phyloP scores from a whole-genome alignment of 768 basidiomycete species.

The Agaricus sinodeliciosus region DNA sequence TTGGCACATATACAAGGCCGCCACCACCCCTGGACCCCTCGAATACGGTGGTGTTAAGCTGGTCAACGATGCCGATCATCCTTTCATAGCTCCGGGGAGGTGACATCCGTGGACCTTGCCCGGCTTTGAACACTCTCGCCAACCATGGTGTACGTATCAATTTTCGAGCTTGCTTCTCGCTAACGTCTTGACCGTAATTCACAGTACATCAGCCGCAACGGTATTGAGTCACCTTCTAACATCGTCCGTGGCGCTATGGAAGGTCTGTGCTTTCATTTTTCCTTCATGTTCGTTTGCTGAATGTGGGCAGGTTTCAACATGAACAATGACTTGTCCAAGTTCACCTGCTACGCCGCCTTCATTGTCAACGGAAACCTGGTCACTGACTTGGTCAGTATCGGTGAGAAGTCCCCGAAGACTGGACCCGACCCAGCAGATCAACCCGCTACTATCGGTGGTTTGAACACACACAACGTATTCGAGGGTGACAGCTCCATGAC shows the following conservation, averaged over 20 bases:
- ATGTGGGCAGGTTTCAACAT: conserved; percentile 14
- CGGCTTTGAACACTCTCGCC: conserved; percentile 15
- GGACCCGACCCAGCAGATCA: conserved; percentile 13
- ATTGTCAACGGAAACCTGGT: conserved; percentile 14
- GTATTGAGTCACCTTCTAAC: conserved; percentile 9
- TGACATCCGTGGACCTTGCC: conserved; percentile 15
- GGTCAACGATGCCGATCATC: conserved; percentile 11
- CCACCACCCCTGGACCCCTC: background rate
- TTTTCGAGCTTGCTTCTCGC: background rate
- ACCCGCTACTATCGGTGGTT: conserved; percentile 12
- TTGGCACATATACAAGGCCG: background rate
- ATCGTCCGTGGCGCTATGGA: conserved; percentile 12
- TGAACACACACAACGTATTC: conserved; percentile 14
- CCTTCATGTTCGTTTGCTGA: background rate
- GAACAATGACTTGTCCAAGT: conserved; percentile 10
- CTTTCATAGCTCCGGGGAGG: conserved; percentile 10
- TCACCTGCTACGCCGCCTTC: conserved; percentile 12
- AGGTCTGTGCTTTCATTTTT: background rate
- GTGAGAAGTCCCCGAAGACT: conserved; percentile 12
- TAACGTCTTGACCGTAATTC: background rate
- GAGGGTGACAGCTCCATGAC: conserved; percentile 12
- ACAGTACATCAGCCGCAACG: conserved; percentile 11
- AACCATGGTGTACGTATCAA: conserved; percentile 12
- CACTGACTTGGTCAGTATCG: conserved; percentile 15
- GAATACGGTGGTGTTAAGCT: conserved; percentile 9